Conservation (phyloP, 2,329 filamentous ascomycete genomes). For the Lachnellula hyalina region DNA sequence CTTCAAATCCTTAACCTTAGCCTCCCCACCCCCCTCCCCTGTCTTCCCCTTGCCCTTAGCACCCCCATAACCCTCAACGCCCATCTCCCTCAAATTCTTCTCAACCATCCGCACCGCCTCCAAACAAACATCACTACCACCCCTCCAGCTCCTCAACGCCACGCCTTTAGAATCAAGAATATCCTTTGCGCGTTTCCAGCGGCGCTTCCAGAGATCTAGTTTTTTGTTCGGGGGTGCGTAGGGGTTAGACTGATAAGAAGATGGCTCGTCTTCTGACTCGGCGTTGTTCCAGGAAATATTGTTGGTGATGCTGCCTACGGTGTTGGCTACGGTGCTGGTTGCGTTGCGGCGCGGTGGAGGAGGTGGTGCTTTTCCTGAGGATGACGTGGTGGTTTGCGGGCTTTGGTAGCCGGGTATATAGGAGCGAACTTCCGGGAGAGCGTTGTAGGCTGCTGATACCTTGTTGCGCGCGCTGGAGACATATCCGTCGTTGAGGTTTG, state of each 20-base stretch:
- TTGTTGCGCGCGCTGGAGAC: constrained; percentile 26
- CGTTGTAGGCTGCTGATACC: constrained; percentile 29
- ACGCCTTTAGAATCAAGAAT: constrained; percentile 61
- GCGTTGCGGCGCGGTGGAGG: constrained; percentile 17
- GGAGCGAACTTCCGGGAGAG: constrained; percentile 29
- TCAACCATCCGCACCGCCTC: constrained; percentile 62
- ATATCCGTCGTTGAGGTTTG: constrained; percentile 26
- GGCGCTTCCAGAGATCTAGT: constrained; percentile 64
- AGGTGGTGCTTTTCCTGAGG: constrained; percentile 15
- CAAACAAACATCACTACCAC: constrained; percentile 62
- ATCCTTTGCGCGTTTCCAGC: constrained; percentile 61
- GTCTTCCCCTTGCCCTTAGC: constrained; percentile 24
- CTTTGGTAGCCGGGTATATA: constrained; percentile 22
- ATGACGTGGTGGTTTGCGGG: constrained; percentile 7
- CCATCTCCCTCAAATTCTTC: constrained; percentile 44
- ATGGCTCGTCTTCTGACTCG: constrained; percentile 26
- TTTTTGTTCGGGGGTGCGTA: constrained; percentile 52
- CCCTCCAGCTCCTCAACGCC: constrained; percentile 66
- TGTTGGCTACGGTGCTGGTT: constrained; percentile 1
- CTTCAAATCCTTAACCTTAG: constrained; percentile 32
- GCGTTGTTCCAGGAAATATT: constrained; percentile 20
- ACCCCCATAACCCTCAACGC: constrained; percentile 28
- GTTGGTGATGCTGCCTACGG: constrained; percentile 11
- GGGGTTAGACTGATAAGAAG: constrained; percentile 9
- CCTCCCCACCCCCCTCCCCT: constrained; percentile 27